A percentile compares a stretch with the other conserved stretches of the same genome.
phyloP scores from a whole-genome alignment of 2,329 filamentous ascomycete genomes.

The Epichloe baconii region DNA sequence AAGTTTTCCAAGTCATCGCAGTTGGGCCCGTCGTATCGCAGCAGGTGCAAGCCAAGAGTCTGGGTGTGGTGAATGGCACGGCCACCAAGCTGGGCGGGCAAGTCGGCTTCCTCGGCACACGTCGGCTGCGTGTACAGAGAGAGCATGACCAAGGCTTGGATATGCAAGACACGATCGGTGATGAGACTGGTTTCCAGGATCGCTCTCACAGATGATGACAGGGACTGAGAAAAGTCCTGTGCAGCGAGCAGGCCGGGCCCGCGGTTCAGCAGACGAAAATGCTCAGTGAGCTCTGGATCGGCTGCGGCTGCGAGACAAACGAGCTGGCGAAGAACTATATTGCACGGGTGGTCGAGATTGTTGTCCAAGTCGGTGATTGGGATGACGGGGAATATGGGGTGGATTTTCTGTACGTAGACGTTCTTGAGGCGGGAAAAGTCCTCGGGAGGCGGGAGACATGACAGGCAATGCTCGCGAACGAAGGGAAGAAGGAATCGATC shows the following conservation, averaged over 20 bases:
- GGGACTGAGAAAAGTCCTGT: constrained; percentile 32
- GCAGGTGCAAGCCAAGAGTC: constrained; percentile 41
- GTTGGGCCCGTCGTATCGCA: constrained; percentile 25
- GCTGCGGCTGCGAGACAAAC: constrained; percentile 41
- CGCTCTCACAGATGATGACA: constrained; percentile 35
- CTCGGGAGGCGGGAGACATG: constrained; percentile 31
- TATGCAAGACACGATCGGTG: constrained; percentile 39
- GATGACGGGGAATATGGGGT: constrained; percentile 41
- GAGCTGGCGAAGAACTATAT: constrained; percentile 37
- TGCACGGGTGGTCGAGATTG: constrained; percentile 19
- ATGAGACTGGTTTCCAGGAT: constrained; percentile 41
- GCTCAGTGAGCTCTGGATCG: constrained; percentile 29
- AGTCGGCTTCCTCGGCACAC: constrained; percentile 38
- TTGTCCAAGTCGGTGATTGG: constrained; percentile 22
- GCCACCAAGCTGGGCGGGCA: constrained; percentile 38
- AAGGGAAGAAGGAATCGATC: constrained; percentile 29
- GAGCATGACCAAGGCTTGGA: constrained; percentile 39
- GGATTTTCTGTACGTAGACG: constrained; percentile 38
- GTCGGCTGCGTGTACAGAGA: constrained; percentile 47
- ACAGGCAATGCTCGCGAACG: constrained; percentile 31
- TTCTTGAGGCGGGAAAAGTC: constrained; percentile 33
- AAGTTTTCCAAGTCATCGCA: constrained; percentile 32
- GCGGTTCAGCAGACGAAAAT: constrained; percentile 31
- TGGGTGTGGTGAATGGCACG: constrained; percentile 44
- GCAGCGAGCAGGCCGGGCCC: constrained; percentile 27